Conservation (phyloP, 2,329 filamentous ascomycete species). For the Thelonectria olida region DNA sequence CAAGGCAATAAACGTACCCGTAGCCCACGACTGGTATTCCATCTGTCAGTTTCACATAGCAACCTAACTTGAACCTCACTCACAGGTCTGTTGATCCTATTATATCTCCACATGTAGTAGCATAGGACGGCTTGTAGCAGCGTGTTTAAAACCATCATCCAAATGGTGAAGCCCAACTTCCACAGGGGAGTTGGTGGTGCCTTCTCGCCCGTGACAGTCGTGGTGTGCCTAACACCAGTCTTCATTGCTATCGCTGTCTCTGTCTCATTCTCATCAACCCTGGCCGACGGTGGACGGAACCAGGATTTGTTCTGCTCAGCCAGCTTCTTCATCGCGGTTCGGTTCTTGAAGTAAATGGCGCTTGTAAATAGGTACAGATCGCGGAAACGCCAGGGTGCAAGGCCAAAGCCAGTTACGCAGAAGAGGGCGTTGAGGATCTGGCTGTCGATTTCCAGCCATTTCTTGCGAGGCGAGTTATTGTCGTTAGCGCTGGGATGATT, state of each 20-base stretch:
- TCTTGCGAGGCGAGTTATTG: slow-evolving; percentile 75
- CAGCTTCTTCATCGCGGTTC: slow-evolving; percentile 31
- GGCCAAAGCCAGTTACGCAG: slow-evolving; percentile 83
- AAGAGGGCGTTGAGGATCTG: slow-evolving; percentile 83
- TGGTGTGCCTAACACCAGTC: no score
- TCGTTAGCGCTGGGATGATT: slow-evolving; percentile 62
- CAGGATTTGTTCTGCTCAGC: slow-evolving; percentile 37
- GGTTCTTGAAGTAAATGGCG: slow-evolving; percentile 29
- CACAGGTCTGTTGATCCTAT: slow-evolving; percentile 14
- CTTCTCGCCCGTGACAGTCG: slow-evolving; percentile 9
- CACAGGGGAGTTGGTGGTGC: slow-evolving; percentile 13
- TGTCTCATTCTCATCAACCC: slow-evolving; percentile 23
- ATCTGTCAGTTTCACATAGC: no score
- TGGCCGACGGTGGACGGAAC: slow-evolving; percentile 40
- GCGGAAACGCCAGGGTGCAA: slow-evolving; percentile 83
- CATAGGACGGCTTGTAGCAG: slow-evolving; percentile 6
- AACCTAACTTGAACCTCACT: no score
- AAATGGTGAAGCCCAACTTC: slow-evolving; percentile 21
- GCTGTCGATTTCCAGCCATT: slow-evolving; percentile 85
- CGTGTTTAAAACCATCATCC: slow-evolving; percentile 19
- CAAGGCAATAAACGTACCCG: no score
- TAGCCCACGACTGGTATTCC: no score
- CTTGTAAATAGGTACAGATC: slow-evolving; percentile 70
- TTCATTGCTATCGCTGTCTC: neutral
- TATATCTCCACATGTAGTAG: slow-evolving; percentile 20